Percentiles rank a stretch among this genome's conserved stretches.
Conservation (phyloP, 495 filamentous ascomycete genomes). For the Aspergillus ellipticus region DNA sequence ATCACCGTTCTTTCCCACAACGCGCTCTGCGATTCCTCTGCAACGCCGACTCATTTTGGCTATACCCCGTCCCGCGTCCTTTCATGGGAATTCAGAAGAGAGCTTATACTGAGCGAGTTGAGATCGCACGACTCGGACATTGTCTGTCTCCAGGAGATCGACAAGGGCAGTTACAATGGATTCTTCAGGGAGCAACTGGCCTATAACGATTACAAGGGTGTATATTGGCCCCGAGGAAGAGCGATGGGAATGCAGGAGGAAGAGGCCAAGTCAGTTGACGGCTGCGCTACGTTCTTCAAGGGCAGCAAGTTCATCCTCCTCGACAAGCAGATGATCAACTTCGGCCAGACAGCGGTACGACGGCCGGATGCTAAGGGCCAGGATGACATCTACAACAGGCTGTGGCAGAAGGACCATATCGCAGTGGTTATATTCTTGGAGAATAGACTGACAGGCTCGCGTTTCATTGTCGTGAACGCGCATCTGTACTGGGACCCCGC, state of each 20-base stretch:
- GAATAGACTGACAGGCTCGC: slow-evolving; percentile 78
- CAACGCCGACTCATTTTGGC: slow-evolving; percentile 77
- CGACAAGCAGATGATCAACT: slow-evolving; percentile 90
- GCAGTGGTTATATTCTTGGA: slow-evolving; percentile 87
- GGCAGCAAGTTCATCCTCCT: slow-evolving; percentile 84
- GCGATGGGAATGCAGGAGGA: slow-evolving; percentile 87
- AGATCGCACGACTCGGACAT: slow-evolving; percentile 79
- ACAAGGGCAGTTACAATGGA: slow-evolving; percentile 82
- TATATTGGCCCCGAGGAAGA: slow-evolving; percentile 82
- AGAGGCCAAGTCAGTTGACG: slow-evolving; percentile 83
- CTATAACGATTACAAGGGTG: slow-evolving; percentile 83
- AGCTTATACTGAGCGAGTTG: slow-evolving; percentile 77
- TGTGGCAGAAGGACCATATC: slow-evolving; percentile 97
- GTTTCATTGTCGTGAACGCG: slow-evolving; percentile 87
- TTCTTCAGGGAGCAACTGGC: slow-evolving; percentile 81
- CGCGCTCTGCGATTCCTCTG: slow-evolving; percentile 87
- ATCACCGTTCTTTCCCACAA: slow-evolving; percentile 89
- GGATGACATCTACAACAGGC: slow-evolving; percentile 93
- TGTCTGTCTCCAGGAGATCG: slow-evolving; percentile 88
- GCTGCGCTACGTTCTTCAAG: slow-evolving; percentile 96
- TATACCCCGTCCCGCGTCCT: slow-evolving; percentile 78
- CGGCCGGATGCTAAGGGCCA: slow-evolving; percentile 92
- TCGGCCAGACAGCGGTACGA: slow-evolving; percentile 86
- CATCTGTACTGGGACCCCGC: slow-evolving; percentile 93
- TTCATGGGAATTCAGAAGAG: slow-evolving; percentile 79